Conservation (phyloP, 2,329 filamentous ascomycete genomes). For the Fusarium sp. region DNA sequence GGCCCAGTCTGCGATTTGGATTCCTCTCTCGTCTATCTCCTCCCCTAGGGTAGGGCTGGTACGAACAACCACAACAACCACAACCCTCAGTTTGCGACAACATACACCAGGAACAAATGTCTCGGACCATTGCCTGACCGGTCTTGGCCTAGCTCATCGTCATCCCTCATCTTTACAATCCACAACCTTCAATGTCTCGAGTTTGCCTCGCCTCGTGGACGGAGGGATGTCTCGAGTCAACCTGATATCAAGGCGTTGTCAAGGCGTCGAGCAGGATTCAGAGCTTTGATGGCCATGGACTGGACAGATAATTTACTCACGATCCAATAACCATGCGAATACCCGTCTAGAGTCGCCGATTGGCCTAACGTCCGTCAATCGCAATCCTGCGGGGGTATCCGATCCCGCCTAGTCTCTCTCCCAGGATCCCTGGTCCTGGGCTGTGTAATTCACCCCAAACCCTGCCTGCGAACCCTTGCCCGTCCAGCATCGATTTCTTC, state of each 20-base stretch:
- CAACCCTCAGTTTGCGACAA: slow-evolving; percentile 7
- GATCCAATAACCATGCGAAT: slow-evolving; percentile 42
- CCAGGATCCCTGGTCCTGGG: slow-evolving; percentile 21
- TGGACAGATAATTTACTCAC: slow-evolving; percentile 28
- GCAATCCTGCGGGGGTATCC: slow-evolving; percentile 42
- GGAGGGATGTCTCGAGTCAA: slow-evolving; percentile 5
- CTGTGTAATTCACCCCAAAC: slow-evolving; percentile 15
- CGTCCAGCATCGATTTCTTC: slow-evolving; percentile 17
- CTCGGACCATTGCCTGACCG: slow-evolving; percentile 3
- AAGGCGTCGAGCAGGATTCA: slow-evolving; percentile 6
- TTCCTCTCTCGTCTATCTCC: background rate
- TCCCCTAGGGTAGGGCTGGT: slow-evolving; percentile 25
- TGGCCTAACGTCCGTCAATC: slow-evolving; percentile 46
- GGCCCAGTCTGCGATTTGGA: background rate
- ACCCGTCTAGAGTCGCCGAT: slow-evolving; percentile 35
- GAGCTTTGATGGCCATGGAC: slow-evolving; percentile 23
- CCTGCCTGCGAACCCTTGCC: slow-evolving; percentile 14
- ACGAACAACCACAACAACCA: background rate
- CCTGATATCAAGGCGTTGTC: slow-evolving; percentile 5
- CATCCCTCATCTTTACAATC: background rate
- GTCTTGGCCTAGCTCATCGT: background rate
- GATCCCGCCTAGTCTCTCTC: slow-evolving; percentile 25
- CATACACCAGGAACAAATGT: slow-evolving; percentile 4
- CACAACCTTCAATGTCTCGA: background rate
- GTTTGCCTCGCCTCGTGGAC: slow-evolving; percentile 13